phyloP scores from a whole-genome alignment of 2,329 filamentous ascomycete genomes.

The Apiospora hydei region DNA sequence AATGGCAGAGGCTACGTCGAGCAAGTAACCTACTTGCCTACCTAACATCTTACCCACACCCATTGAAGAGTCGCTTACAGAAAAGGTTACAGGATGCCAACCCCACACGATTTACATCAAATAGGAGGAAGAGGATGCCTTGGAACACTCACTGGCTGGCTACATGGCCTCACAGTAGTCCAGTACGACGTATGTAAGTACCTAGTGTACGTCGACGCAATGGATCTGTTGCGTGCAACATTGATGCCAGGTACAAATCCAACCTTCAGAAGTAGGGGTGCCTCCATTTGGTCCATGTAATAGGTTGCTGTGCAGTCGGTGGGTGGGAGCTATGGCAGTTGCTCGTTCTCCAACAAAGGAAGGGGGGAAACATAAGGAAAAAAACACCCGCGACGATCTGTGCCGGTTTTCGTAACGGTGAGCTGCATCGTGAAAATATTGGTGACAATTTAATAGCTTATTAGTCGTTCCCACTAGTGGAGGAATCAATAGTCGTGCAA shows the following conservation, averaged over 20 bases:
- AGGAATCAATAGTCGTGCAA: conserved; percentile 10
- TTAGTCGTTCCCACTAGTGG: conserved; percentile 17
- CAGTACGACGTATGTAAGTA: neutral
- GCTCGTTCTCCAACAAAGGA: neutral
- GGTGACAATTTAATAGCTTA: conserved; percentile 5
- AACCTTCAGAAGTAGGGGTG: neutral
- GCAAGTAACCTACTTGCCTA: neutral
- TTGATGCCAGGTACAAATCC: neutral
- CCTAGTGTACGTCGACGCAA: conserved; percentile 16
- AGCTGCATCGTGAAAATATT: conserved; percentile 17
- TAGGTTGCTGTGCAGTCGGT: neutral
- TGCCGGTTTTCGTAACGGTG: conserved; percentile 13
- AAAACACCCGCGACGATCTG: neutral
- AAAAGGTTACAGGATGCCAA: neutral
- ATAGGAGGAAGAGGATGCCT: conserved; percentile 1
- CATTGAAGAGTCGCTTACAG: neutral
- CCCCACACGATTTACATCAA: conserved; percentile 13
- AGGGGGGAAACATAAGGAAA: too few species aligned
- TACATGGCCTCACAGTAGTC: neutral
- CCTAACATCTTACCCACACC: neutral
- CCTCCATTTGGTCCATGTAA: neutral
- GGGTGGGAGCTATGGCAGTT: neutral
- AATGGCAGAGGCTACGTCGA: neutral
- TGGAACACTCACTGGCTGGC: neutral
- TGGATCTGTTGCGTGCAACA: neutral